Conservation (phyloP, 1,284 basidiomycete genomes). For the Pascua guehoae region DNA sequence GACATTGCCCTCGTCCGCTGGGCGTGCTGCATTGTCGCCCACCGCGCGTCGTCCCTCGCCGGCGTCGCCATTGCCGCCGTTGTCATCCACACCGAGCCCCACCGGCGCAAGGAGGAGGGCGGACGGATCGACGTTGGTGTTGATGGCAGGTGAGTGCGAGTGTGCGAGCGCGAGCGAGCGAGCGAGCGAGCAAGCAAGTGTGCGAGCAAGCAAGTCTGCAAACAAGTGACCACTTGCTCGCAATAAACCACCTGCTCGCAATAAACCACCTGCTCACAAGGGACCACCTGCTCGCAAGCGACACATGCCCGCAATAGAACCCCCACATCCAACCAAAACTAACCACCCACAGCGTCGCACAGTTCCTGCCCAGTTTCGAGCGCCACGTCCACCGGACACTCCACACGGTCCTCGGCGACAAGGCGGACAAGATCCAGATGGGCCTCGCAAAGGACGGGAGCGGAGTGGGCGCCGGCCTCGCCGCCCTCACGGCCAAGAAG, state of each 20-base stretch:
- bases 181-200: too few species aligned
- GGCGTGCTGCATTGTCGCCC: slow-evolving; percentile 71
- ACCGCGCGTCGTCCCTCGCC: slow-evolving; percentile 76
- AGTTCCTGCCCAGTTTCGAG: slow-evolving; percentile 85
- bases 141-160: slow-evolving; percentile 69
- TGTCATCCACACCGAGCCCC: slow-evolving; percentile 71
- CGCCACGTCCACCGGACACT: slow-evolving; percentile 69
- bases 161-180: too few species aligned
- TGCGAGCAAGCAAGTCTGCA: too few species aligned
- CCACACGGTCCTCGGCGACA: slow-evolving; percentile 68
- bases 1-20: slow-evolving; percentile 73
- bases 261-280: too few species aligned
- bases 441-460: slow-evolving; percentile 95
- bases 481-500: slow-evolving; percentile 50
- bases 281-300: too few species aligned
- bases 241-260: too few species aligned
- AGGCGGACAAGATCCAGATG: slow-evolving; percentile 76
- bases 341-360: slow-evolving; percentile 65
- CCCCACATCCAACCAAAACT: too few species aligned
- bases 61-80: slow-evolving; percentile 83
- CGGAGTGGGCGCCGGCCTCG: slow-evolving; percentile 68
- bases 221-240: too few species aligned
- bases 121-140: slow-evolving; percentile 70
- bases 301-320: too few species aligned
- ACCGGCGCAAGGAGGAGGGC: slow-evolving; percentile 53